Evolutionary conservation across 2,329 filamentous ascomycete genomes (phyloP), one percentile per base, ranked within the genome.

Genomic region (Fusarium metavorans): DNA sequence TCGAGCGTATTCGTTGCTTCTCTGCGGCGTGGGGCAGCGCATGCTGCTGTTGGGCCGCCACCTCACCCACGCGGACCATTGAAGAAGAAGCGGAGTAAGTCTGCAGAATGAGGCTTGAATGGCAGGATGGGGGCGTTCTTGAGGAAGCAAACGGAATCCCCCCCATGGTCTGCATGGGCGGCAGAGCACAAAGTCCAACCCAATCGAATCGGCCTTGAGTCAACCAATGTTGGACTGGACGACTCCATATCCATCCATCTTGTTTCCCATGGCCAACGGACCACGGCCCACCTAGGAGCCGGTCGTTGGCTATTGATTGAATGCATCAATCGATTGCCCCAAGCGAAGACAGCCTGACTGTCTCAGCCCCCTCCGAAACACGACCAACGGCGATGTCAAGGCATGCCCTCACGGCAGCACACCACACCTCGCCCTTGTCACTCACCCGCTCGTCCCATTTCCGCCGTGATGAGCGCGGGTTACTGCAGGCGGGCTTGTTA

Each of bases 361-460:
- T 82, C 80, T 82, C 79, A 82, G 77, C 77, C 75, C 72, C 67
- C 39, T 9, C 71, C 45, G 78, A 80, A 81, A 79, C 76, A 78
- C 74, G 77, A 67, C 80, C 81, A 81, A 82, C 78, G 72, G 76
- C 74, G 60, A 25, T 41, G 58, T 63, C 72, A 67, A 72, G 69
- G 67, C 74, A 79, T 78, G 70, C 65, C 70, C 64, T 73, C 50
- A 62, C 64, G 65, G 68, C 66, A 50, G 60, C 76, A 68, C 69
- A 69, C 70, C 66, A 68, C 60, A 50, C 45, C 70, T 52, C 54
- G 65, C 68, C 72, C 73, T 72, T 71, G 67, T 30, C 71, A 27
- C 45, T 30, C 45, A 27, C 45, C 45, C 25, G 27, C 63, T 66
- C 67, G 62, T 64, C 67, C 62, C 71, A 71, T 71, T 67, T 72